Percentiles rank a stretch among this genome's conserved stretches.
phyloP scores from a whole-genome alignment of 2,329 filamentous ascomycete species.

The Allantophomopsis lycopodina region DNA sequence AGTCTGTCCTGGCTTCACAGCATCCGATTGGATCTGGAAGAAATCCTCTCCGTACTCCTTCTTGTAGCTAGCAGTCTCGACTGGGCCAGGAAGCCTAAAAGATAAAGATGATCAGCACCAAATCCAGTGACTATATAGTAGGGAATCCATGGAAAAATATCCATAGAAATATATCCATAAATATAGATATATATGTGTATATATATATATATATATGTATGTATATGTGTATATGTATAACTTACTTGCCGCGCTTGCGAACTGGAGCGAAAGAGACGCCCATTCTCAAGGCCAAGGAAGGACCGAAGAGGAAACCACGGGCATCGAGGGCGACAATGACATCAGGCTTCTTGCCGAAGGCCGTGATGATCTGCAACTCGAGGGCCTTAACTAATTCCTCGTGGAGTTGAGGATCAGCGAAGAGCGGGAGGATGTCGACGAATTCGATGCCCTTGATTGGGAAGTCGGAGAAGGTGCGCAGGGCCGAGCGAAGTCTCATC shows the following conservation, averaged over 20 bases:
- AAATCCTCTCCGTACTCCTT: slow-evolving; percentile 95
- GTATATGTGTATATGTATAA: too few species aligned
- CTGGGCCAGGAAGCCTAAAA: slow-evolving; percentile 59
- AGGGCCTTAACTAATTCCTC: slow-evolving; percentile 68
- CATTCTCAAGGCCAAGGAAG: slow-evolving; percentile 69
- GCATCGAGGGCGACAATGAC: slow-evolving; percentile 89
- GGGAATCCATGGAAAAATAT: too few species aligned
- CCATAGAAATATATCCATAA: too few species aligned
- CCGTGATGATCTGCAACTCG: slow-evolving; percentile 63
- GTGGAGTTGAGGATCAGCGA: slow-evolving; percentile 65
- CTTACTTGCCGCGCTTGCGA: slow-evolving; percentile 75
- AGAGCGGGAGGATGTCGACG: slow-evolving; percentile 95
- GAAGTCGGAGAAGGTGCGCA: slow-evolving; percentile 73
- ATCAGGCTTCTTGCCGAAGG: slow-evolving; percentile 58
- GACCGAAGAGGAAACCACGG: slow-evolving; percentile 90
- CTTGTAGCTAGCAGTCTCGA: slow-evolving; percentile 71
- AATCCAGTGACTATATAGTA: too few species aligned
- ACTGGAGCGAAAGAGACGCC: slow-evolving; percentile 85
- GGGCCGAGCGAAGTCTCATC: slow-evolving; percentile 55
- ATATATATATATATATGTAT: too few species aligned
- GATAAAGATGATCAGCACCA: too few species aligned
- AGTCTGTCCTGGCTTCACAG: slow-evolving; percentile 73
- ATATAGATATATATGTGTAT: too few species aligned
- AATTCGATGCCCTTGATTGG: slow-evolving; percentile 87
- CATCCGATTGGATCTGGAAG: slow-evolving; percentile 90